A percentile compares a stretch with the other conserved stretches of the same genome.
These are phyloP conservation scores for Aspergillus felis DNA, from an alignment of 2,329 filamentous ascomycete species.

Conservation along the genomic window DNA sequence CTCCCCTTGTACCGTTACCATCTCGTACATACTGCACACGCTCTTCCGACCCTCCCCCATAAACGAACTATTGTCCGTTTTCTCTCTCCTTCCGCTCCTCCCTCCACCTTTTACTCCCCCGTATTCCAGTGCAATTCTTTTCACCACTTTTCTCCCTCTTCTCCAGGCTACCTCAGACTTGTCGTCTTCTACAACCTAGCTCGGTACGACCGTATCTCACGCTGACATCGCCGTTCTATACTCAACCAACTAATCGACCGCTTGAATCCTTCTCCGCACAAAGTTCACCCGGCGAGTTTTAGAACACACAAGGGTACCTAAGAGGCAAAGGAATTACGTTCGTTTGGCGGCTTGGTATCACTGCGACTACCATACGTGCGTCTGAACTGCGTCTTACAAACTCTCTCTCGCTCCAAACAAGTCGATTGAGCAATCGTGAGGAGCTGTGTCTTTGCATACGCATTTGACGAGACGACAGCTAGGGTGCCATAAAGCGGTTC, in stretches of 20 bases:
- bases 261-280: conserved; percentile 13
- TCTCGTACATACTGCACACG: conserved; percentile 11
- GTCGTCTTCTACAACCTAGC: neutral
- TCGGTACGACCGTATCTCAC: neutral
- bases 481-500: conserved; percentile 13
- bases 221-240: conserved; percentile 12
- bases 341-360: neutral
- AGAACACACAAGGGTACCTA: neutral
- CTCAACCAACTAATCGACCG: conserved; percentile 16
- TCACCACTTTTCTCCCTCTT: conserved; percentile 20
- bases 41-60: conserved; percentile 13
- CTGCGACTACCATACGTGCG: neutral
- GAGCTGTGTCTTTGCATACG: neutral
- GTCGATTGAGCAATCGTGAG: neutral
- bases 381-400: neutral
- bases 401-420: neutral
- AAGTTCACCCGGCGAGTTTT: neutral
- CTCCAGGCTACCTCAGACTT: conserved; percentile 8
- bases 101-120: conserved; percentile 19
- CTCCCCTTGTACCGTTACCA: conserved; percentile 23
- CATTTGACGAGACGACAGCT: conserved; percentile 19
- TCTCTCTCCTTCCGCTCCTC: conserved; percentile 18
- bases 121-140: conserved; percentile 19
- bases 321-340: neutral
- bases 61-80: conserved; percentile 17